phyloP scores from a whole-genome alignment of 768 basidiomycete genomes.

The Mycena chlorophos region DNA sequence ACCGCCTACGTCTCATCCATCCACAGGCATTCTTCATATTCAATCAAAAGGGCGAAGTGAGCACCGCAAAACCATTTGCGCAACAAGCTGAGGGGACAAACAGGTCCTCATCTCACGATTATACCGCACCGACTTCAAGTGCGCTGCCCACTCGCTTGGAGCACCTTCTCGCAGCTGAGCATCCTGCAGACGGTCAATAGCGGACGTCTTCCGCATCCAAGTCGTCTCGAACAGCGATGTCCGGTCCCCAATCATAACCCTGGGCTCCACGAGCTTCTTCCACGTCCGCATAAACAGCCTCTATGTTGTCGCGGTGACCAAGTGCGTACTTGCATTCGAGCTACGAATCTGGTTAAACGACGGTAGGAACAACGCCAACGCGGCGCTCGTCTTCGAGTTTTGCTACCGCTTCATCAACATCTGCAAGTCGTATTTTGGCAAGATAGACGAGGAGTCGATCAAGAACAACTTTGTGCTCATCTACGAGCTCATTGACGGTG shows the following conservation, averaged over 20 bases:
- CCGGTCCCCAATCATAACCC: conserved; percentile 93
- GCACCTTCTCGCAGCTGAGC: conserved; percentile 5
- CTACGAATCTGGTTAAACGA: conserved; percentile 1
- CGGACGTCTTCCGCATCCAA: conserved; percentile 98
- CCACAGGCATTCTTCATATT: conserved; percentile 95
- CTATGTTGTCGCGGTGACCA: conserved; percentile 94
- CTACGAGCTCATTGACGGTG: conserved; percentile 96
- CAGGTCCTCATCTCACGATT: conserved; percentile 95
- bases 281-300: conserved; percentile 95
- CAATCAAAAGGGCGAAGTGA: conserved; percentile 98
- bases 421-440: conserved; percentile 94
- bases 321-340: conserved; percentile 50
- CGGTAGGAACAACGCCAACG: conserved; percentile 91
- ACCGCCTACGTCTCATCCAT: background rate
- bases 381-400: conserved; percentile 97
- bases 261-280: conserved; percentile 98
- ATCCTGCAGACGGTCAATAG: conserved; percentile 79
- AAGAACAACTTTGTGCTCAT: conserved; percentile 99
- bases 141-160: conserved; percentile 23
- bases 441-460: conserved; percentile 95
- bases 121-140: conserved; percentile 98
- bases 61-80: conserved; percentile 25
- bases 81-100: background rate
- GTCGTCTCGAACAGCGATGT: conserved; percentile 98
- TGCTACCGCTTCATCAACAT: conserved; percentile 96